phyloP scores from a whole-genome alignment of 2,329 filamentous ascomycete genomes.

The Sporothrix dimorphospora region DNA sequence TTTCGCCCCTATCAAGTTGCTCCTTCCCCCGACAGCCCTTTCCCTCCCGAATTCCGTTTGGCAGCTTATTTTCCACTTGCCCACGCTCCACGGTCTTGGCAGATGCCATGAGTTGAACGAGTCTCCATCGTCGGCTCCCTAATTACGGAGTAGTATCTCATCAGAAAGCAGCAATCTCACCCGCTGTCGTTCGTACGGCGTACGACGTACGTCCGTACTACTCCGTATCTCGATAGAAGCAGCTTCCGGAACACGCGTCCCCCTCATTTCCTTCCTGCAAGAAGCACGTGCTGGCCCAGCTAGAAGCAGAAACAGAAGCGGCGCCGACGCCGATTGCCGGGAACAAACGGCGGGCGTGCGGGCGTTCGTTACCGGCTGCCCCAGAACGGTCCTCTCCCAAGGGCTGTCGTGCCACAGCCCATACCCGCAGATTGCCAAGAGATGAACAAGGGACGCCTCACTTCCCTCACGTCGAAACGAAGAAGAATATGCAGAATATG shows the following conservation, averaged over 20 bases:
- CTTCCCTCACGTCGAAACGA: slow-evolving; percentile 1
- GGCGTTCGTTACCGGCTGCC: neutral
- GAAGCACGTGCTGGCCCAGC: neutral
- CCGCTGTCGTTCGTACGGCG: too few relatives aligned
- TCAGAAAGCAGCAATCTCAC: neutral
- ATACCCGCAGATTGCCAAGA: neutral
- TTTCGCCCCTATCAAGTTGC: neutral
- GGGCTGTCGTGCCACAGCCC: too few relatives aligned
- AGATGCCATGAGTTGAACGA: neutral
- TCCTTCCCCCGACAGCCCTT: neutral
- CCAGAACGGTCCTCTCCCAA: neutral
- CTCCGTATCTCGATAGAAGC: neutral
- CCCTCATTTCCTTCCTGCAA: neutral
- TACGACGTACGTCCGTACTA: too few relatives aligned
- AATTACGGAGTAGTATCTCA: too few relatives aligned
- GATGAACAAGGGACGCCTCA: neutral
- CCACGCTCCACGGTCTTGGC: neutral
- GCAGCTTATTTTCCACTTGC: slow-evolving; percentile 9
- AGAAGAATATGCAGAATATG: neutral
- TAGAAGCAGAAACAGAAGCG: neutral
- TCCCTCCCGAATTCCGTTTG: neutral
- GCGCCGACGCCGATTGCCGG: neutral
- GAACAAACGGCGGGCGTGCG: neutral
- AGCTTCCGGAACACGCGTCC: neutral
- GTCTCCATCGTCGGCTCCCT: neutral